Conservation (phyloP, 208 protist genomes). For the Crithidia fasciculata region DNA sequence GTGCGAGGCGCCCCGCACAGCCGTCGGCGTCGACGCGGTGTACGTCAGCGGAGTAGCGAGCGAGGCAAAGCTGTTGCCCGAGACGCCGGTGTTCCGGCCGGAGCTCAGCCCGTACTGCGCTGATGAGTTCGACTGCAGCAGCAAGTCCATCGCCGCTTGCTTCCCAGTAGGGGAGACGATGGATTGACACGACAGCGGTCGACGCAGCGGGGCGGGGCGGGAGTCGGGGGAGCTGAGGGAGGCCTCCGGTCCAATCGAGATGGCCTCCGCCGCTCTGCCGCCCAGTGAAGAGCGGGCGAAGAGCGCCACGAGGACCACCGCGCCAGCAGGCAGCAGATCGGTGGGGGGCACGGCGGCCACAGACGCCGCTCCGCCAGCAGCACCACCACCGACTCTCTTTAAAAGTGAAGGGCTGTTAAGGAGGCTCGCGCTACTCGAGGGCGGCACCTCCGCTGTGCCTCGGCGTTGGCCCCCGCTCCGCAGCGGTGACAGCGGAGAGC, state of each 20-base stretch:
- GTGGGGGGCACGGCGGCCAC: not conserved
- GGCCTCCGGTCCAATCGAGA: not conserved
- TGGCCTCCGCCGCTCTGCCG: not conserved
- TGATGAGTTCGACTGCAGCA: not conserved
- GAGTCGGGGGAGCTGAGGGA: not conserved
- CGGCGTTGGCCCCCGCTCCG: too few relatives aligned
- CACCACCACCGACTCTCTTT: not conserved
- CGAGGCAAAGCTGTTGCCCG: not conserved
- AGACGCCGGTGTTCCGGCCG: not conserved
- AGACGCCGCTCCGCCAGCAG: not conserved
- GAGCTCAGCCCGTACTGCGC: slow-evolving; percentile 19
- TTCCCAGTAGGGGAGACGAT: slow-evolving; percentile 1
- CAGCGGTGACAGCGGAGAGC: too few relatives aligned
- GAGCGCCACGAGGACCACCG: slow-evolving; percentile 1
- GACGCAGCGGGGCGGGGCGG: not conserved
- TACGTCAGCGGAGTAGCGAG: slow-evolving; percentile 3
- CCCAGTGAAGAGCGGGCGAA: not conserved
- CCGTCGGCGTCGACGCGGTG: not conserved
- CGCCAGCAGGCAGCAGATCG: not conserved
- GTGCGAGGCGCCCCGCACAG: not conserved
- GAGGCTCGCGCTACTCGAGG: too few relatives aligned
- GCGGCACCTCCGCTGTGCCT: too few relatives aligned
- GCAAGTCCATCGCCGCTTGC: not conserved
- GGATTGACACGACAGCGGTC: not conserved
- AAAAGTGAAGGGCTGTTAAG: too few relatives aligned